These are phyloP conservation scores for Orobanche coerulescens DNA, from an alignment of 257 asterid species.

Conservation along the genomic window DNA sequence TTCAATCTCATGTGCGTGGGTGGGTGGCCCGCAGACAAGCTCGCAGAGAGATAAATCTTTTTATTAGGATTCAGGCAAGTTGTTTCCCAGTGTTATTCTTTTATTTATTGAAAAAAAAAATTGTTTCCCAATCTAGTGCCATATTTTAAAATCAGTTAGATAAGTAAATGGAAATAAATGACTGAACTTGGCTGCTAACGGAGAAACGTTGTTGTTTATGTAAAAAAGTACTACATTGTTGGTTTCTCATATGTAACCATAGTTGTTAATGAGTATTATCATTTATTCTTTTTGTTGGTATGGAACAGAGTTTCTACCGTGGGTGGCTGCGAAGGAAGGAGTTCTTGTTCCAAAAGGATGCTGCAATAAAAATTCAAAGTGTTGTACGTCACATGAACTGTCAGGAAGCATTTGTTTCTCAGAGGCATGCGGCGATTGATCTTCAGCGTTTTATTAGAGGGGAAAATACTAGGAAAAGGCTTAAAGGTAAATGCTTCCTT, in stretches of 20 bases:
- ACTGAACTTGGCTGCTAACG: background rate
- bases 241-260: background rate
- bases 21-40: conserved; percentile 56
- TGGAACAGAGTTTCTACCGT: conserved; percentile 53
- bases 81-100: conserved; percentile 3
- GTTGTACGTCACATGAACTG: conserved; percentile 46
- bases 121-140: background rate
- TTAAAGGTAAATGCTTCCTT: conserved; percentile 37
- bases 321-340: conserved; percentile 63
- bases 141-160: conserved; percentile 2
- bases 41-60: conserved; percentile 28
- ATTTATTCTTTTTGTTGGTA: conserved; percentile 17
- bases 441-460: conserved; percentile 72
- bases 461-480: conserved; percentile 53
- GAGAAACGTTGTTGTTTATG: background rate
- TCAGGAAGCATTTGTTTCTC: conserved; percentile 32
- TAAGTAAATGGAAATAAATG: background rate
- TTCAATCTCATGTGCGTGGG: conserved; percentile 71
- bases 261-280: conserved; percentile 5
- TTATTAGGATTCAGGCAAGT: conserved; percentile 55
- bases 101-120: too few relatives aligned
- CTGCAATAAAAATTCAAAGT: conserved; percentile 54
- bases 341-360: conserved; percentile 40
- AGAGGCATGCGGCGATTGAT: conserved; percentile 43
- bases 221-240: background rate